Percentiles rank a stretch among this genome's conserved stretches.
Conservation (phyloP, 371 early-diverging fungal species). For the Mortierella sp. region DNA sequence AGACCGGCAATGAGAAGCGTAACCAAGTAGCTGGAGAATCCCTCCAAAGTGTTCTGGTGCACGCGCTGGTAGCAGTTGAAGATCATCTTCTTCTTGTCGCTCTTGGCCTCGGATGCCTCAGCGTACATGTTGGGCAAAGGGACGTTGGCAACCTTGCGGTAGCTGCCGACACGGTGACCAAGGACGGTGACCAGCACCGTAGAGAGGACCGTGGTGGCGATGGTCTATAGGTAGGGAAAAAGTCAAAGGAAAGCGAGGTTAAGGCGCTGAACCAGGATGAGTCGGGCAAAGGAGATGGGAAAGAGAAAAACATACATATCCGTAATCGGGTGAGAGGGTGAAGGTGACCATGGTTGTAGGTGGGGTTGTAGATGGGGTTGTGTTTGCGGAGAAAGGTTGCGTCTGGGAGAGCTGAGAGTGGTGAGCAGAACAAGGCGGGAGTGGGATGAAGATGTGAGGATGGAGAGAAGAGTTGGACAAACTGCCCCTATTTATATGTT, state of each 20-base stretch:
- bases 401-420: neutral
- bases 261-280: no score
- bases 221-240: slow-evolving; percentile 12
- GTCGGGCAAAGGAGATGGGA: neutral
- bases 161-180: slow-evolving; percentile 61
- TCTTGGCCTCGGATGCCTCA: slow-evolving; percentile 65
- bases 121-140: slow-evolving; percentile 76
- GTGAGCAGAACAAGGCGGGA: no score
- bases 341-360: slow-evolving; percentile 60
- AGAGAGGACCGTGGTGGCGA: slow-evolving; percentile 50
- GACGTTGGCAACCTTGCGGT: slow-evolving; percentile 68
- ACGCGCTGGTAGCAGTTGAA: slow-evolving; percentile 80
- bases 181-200: slow-evolving; percentile 60
- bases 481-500: neutral
- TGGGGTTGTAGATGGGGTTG: no score
- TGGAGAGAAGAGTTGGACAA: neutral
- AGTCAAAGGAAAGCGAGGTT: neutral
- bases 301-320: slow-evolving; percentile 60
- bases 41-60: slow-evolving; percentile 68
- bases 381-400: neutral
- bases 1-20: slow-evolving; percentile 61
- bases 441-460: neutral
- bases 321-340: slow-evolving; percentile 64
- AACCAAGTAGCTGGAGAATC: slow-evolving; percentile 29
- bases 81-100: slow-evolving; percentile 64